Conservation (phyloP, 2,329 filamentous ascomycete genomes). For the Ophiostoma ips region DNA sequence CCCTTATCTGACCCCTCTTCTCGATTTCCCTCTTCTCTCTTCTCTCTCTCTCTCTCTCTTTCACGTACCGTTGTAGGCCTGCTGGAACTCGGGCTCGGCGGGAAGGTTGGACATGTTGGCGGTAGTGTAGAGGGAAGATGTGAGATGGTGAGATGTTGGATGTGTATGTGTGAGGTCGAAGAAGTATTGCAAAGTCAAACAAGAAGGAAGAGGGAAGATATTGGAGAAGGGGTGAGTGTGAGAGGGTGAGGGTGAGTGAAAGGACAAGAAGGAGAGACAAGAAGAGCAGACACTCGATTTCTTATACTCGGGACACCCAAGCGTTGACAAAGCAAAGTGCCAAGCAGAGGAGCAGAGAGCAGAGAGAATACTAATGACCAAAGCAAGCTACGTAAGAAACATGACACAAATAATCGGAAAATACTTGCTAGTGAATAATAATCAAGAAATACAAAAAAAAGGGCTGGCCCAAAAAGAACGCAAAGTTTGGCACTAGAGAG, state of each 20-base stretch:
- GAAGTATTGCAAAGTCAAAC: neutral
- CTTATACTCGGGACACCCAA: neutral
- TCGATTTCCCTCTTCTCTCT: too few relatives aligned
- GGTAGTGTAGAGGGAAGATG: neutral
- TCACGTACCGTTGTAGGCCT: slow-evolving; percentile 80
- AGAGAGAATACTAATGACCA: too few relatives aligned
- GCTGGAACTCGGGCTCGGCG: slow-evolving; percentile 91
- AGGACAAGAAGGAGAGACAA: neutral
- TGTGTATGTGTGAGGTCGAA: neutral
- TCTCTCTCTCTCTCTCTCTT: neutral
- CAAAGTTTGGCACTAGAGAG: neutral
- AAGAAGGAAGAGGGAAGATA: neutral
- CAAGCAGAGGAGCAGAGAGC: too few relatives aligned
- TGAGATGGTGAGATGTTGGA: too few relatives aligned
- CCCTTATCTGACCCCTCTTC: too few relatives aligned
- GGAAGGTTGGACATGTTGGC: slow-evolving; percentile 67
- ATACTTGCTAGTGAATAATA: neutral
- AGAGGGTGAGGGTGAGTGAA: too few relatives aligned
- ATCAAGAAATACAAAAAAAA: neutral
- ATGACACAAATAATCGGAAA: too few relatives aligned
- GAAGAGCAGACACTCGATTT: neutral
- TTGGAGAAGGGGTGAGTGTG: neutral
- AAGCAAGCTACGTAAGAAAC: too few relatives aligned
- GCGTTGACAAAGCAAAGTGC: too few relatives aligned
- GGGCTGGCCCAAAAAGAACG: neutral